These are phyloP conservation scores for Quercus engelmannii DNA, from an alignment of 306 rosid species.

Conservation along the genomic window DNA sequence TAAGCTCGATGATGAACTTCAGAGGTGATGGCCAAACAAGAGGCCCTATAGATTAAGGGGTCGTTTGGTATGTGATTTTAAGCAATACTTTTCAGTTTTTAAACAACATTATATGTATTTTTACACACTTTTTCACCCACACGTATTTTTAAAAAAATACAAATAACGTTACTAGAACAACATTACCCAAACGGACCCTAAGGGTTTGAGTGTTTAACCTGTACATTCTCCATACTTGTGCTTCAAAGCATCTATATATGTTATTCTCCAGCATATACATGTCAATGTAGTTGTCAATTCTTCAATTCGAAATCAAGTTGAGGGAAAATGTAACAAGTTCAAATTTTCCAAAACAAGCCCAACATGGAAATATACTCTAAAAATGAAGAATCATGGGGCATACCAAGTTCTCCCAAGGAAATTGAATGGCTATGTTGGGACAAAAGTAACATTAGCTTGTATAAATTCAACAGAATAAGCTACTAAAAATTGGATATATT, in stretches of 20 bases:
- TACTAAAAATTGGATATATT: not conserved
- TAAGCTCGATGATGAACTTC: slow-evolving; percentile 84
- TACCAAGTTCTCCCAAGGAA: too few species aligned
- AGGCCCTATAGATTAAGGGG: slow-evolving; percentile 66
- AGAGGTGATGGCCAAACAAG: slow-evolving; percentile 96
- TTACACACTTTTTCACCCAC: too few species aligned
- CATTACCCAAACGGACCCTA: not conserved
- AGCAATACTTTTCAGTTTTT: too few species aligned
- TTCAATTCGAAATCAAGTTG: not conserved
- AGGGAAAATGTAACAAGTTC: not conserved
- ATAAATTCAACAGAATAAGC: not conserved
- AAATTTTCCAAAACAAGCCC: not conserved
- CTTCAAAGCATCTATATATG: slow-evolving; percentile 77
- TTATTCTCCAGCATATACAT: slow-evolving; percentile 68
- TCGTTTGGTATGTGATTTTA: too few species aligned
- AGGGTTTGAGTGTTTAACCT: slow-evolving; percentile 54
- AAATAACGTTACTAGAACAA: too few species aligned
- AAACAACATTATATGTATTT: too few species aligned
- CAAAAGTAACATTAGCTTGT: not conserved
- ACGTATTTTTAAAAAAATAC: too few species aligned
- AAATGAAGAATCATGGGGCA: not conserved
- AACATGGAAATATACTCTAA: not conserved
- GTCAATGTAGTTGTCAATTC: slow-evolving; percentile 1
- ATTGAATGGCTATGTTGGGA: too few species aligned
- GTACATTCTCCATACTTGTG: slow-evolving; percentile 74